A percentile compares a stretch with the other conserved stretches of the same genome.
phyloP scores from a whole-genome alignment of 768 basidiomycete species.

The Mrakia frigida region DNA sequence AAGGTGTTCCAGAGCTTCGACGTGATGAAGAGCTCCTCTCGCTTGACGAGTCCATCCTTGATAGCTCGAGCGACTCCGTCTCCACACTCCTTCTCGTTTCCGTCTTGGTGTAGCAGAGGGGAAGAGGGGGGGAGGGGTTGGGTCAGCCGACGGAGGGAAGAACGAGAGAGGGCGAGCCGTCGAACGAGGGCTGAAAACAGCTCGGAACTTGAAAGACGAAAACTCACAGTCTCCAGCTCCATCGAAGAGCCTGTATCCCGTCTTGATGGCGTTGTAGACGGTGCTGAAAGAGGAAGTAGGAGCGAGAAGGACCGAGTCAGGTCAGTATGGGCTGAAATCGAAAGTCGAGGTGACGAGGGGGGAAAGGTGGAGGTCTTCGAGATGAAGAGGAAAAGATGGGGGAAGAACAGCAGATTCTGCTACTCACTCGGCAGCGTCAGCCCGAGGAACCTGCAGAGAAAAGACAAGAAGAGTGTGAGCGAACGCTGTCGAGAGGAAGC shows the following conservation, averaged over 20 bases:
- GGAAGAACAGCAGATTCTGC: no score
- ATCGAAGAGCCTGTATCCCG: slow-evolving; percentile 79
- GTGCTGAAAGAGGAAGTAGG: slow-evolving; percentile 42
- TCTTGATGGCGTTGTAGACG: slow-evolving; percentile 79
- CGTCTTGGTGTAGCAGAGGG: slow-evolving; percentile 51
- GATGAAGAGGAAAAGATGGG: not conserved
- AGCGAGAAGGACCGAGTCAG: not conserved
- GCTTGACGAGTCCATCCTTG: slow-evolving; percentile 71
- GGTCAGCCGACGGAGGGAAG: not conserved
- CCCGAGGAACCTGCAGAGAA: slow-evolving; percentile 30
- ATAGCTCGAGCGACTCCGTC: slow-evolving; percentile 73
- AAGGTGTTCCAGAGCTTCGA: slow-evolving; percentile 91
- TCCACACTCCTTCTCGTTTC: slow-evolving; percentile 71
- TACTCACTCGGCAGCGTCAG: slow-evolving; percentile 41
- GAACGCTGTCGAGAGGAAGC: no score
- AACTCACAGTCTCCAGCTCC: slow-evolving; percentile 43
- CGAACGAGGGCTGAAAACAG: not conserved
- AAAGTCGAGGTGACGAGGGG: not conserved
- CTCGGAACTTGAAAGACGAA: not conserved
- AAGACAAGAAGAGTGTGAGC: no score
- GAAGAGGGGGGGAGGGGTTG: not conserved
- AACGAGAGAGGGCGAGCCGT: not conserved
- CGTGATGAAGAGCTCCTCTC: slow-evolving; percentile 79
- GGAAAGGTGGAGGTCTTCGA: no score
- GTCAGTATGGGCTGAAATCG: no score